These are phyloP conservation scores for Macroventuria anomochaeta DNA, from an alignment of 2,329 filamentous ascomycete genomes.

Conservation along the genomic window DNA sequence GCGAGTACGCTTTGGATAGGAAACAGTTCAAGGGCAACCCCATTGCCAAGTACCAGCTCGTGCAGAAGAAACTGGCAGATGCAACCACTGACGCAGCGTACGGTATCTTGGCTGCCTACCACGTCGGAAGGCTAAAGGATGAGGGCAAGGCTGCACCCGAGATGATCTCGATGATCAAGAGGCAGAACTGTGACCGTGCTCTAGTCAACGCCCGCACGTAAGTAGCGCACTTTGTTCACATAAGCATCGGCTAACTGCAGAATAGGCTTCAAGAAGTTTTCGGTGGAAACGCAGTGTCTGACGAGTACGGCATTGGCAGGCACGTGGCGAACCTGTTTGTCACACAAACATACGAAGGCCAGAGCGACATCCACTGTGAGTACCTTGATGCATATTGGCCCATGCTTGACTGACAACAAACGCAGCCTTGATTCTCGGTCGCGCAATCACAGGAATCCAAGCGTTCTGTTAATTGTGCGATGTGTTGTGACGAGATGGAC, in stretches of 20 bases:
- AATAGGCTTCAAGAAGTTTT: constrained; percentile 87
- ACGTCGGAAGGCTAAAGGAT: constrained; percentile 93
- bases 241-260: constrained; percentile 19
- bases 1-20: constrained; percentile 87
- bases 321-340: constrained; percentile 97
- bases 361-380: constrained; percentile 96
- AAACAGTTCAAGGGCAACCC: constrained; percentile 97
- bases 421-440: constrained; percentile 57
- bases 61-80: constrained; percentile 97
- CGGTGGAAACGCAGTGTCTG: constrained; percentile 96
- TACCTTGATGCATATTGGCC: constrained; percentile 32
- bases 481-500: background rate
- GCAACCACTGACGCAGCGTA: constrained; percentile 89
- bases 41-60: constrained; percentile 91
- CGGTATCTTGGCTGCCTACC: constrained; percentile 85
- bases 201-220: constrained; percentile 75
- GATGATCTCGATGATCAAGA: constrained; percentile 97
- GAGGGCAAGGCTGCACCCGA: constrained; percentile 86
- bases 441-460: constrained; percentile 70
- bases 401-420: constrained; percentile 37
- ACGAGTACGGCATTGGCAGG: constrained; percentile 93
- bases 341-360: constrained; percentile 96
- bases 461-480: constrained; percentile 68
- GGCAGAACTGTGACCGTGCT: constrained; percentile 94
- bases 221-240: constrained; percentile 32